Base-by-base conservation (phyloP, 164 flowering plant species). In the Piper longum region DNA sequence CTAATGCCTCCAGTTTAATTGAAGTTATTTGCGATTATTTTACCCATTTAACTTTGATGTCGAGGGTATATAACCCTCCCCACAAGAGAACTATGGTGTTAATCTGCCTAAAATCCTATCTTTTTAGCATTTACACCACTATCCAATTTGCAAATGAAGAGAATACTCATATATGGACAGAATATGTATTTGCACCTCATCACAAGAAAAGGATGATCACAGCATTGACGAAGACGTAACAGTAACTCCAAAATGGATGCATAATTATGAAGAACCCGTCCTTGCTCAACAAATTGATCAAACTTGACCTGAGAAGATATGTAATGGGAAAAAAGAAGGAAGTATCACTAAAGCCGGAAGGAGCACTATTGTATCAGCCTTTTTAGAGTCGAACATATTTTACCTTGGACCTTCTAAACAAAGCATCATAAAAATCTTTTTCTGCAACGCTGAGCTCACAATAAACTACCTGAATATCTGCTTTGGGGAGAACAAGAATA, bases 201-300 rank as follows among this genome's bases (percentile, higher is more conserved):
- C 56, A 93, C 99, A 73, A 93, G 96, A 77, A 86, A 93, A 57
- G 99, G 99, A 76, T 93, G 99, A 72, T 93, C 97, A 79, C 99
- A 93, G 73, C 99, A 93, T 75, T 93, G 99, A 41, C 97, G 97
- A 72, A 93, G 99, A 69, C 99, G 97, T 68, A 95, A 78, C 65
- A 95, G 91, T 64, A 95, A 76, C 82, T 95, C 99, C 83, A 95
- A 74, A 70, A 93, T 93, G 56, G 97, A 90, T 57, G 99, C 99
- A 79, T 93, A 93, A 79, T 93, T 93, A 71, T 93, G 97, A 71
- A 90, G 92, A 66, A 90, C 93, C 41, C 87, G 79, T 51, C 99
- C 99, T 88, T 95, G 93, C 79, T 88, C 92, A 70, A 95, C 96
- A 82, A 90, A 93, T 70, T 89, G 89, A 75, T 93, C 84, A 75